Evolutionary conservation across 148 eudicot species (phyloP).

Genomic region (Rhododendron mucronatum): DNA sequence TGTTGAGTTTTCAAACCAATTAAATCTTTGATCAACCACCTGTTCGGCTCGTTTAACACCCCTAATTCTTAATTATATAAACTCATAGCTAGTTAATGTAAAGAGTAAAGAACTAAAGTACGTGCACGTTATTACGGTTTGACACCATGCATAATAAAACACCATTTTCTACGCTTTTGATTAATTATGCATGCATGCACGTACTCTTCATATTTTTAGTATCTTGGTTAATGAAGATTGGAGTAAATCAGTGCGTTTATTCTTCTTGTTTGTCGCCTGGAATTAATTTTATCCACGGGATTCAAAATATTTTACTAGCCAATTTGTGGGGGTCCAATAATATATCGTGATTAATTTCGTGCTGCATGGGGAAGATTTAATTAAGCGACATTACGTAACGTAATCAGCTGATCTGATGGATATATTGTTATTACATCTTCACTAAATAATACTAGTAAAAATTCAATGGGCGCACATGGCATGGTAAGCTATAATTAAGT

Average conservation of each 20-base stretch:
- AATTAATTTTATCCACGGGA: not conserved
- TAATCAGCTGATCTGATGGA: not conserved
- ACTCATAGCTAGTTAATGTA: not conserved
- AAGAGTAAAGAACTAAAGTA: too few species aligned
- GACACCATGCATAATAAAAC: not conserved
- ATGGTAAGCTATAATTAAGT: too few species aligned
- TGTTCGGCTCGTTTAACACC: too few species aligned
- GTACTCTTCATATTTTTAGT: not conserved
- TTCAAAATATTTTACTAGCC: not conserved
- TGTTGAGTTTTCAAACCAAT: too few species aligned
- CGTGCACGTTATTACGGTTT: not conserved
- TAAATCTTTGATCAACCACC: too few species aligned
- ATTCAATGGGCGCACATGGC: too few species aligned
- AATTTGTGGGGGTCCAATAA: not conserved
- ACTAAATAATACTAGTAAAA: too few species aligned
- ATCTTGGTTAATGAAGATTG: not conserved
- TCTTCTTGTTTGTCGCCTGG: not conserved
- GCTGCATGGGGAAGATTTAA: not conserved
- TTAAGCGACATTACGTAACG: not conserved
- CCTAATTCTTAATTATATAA: too few species aligned
- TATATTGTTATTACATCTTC: not conserved
- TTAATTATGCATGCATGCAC: not conserved
- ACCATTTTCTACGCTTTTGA: not conserved
- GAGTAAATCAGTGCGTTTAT: not conserved
- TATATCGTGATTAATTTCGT: not conserved